A percentile compares a stretch with the other conserved stretches of the same genome.
phyloP scores from a whole-genome alignment of 768 basidiomycete genomes.

The Serendipita sp. region DNA sequence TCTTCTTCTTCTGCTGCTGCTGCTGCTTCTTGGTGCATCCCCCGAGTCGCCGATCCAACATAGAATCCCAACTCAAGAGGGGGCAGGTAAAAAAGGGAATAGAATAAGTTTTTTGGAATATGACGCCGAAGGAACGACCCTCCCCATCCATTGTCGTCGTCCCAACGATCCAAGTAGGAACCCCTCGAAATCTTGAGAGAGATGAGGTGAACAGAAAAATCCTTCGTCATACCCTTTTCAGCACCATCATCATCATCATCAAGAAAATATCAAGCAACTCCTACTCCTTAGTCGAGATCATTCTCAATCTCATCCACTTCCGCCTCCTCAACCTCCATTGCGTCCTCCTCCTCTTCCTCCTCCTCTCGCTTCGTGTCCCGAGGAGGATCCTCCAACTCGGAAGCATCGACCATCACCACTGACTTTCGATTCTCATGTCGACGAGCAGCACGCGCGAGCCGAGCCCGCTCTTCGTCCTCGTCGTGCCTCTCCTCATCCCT shows the following conservation, averaged over 20 bases:
- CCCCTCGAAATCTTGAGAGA: too few species aligned
- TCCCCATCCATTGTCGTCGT: not conserved
- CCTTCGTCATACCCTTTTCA: too few species aligned
- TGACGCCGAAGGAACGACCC: not conserved
- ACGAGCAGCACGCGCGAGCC: not conserved
- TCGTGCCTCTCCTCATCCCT: not conserved
- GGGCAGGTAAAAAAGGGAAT: not conserved
- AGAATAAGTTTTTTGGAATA: not conserved
- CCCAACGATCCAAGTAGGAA: too few species aligned
- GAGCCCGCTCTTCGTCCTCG: not conserved
- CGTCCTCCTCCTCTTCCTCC: not conserved
- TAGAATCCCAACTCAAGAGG: not conserved
- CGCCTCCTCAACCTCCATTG: not conserved
- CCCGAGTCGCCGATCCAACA: not conserved
- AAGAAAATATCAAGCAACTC: not conserved
- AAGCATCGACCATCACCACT: too few species aligned
- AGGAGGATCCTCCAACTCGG: too few species aligned
- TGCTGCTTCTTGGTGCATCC: too few species aligned
- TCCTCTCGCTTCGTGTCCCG: not conserved
- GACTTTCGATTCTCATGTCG: not conserved
- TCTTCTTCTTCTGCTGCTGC: too few species aligned
- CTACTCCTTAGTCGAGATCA: too few species aligned
- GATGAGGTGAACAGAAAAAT: too few species aligned
- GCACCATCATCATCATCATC: not conserved
- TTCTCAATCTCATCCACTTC: constrained; percentile 6